phyloP scores from a whole-genome alignment of 2,329 filamentous ascomycete species.

The Fusarium sp. region DNA sequence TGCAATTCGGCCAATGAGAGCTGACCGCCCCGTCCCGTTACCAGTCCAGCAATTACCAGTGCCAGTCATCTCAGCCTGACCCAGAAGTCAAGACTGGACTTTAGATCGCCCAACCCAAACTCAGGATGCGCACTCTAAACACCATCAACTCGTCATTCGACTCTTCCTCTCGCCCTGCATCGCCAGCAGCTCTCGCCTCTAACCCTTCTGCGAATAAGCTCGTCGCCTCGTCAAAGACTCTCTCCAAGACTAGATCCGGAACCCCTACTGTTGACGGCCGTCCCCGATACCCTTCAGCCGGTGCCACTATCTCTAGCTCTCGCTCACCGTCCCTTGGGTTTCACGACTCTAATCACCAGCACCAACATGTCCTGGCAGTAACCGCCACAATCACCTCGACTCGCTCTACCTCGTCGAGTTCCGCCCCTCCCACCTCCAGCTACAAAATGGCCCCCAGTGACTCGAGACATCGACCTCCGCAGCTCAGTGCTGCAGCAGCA shows the following conservation, averaged over 20 bases:
- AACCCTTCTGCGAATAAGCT: slow-evolving; percentile 25
- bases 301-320: slow-evolving; percentile 35
- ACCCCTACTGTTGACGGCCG: slow-evolving; percentile 35
- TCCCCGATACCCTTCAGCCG: slow-evolving; percentile 36
- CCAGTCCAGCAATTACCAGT: background rate
- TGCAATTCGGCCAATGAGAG: slow-evolving; percentile 37
- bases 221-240: slow-evolving; percentile 29
- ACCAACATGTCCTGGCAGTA: slow-evolving; percentile 47
- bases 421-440: slow-evolving; percentile 32
- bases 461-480: slow-evolving; percentile 72
- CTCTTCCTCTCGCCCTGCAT: slow-evolving; percentile 31
- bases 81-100: slow-evolving; percentile 18
- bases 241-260: slow-evolving; percentile 26
- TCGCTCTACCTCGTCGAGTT: slow-evolving; percentile 42
- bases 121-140: slow-evolving; percentile 44
- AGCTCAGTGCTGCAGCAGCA: slow-evolving; percentile 69
- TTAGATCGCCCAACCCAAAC: slow-evolving; percentile 19
- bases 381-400: slow-evolving; percentile 45
- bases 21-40: slow-evolving; percentile 21
- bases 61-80: slow-evolving; percentile 27
- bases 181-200: slow-evolving; percentile 21
- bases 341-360: slow-evolving; percentile 35
- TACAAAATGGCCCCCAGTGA: slow-evolving; percentile 57
- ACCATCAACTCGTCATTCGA: slow-evolving; percentile 42
- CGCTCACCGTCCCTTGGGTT: slow-evolving; percentile 37